A percentile compares a stretch with the other conserved stretches of the same genome.
phyloP scores from a whole-genome alignment of 306 rosid genomes.

The Spatholobus suberectus region DNA sequence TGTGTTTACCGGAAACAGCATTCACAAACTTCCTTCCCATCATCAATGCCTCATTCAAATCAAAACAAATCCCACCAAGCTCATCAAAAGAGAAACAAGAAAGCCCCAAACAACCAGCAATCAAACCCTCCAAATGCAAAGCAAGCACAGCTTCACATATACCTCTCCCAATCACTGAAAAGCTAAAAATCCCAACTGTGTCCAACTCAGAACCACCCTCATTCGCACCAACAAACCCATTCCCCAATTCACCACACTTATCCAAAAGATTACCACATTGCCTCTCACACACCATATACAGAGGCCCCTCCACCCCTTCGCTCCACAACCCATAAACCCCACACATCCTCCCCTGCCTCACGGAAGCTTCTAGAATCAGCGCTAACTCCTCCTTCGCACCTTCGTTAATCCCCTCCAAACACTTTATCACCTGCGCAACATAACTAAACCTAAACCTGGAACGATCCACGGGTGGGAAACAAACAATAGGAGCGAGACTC shows the following conservation, averaged over 20 bases:
- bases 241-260: conserved; percentile 45
- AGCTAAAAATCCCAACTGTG: conserved; percentile 48
- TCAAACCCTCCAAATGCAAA: conserved; percentile 67
- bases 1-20: conserved; percentile 35
- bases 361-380: conserved; percentile 64
- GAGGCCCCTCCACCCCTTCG: conserved; percentile 61
- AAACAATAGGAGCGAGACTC: conserved; percentile 59
- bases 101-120: conserved; percentile 64
- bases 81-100: conserved; percentile 70
- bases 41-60: conserved; percentile 65
- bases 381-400: conserved; percentile 62
- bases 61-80: conserved; percentile 63
- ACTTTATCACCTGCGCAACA: conserved; percentile 58
- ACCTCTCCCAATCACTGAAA: conserved; percentile 58
- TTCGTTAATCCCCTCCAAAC: conserved; percentile 73
- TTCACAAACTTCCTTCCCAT: conserved; percentile 61
- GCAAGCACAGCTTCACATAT: conserved; percentile 68
- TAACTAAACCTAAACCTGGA: conserved; percentile 58
- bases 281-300: conserved; percentile 71
- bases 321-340: conserved; percentile 83
- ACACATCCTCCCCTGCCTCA: conserved; percentile 53
- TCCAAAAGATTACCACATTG: conserved; percentile 43
- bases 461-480: conserved; percentile 38
- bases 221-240: conserved; percentile 42
- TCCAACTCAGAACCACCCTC: conserved; percentile 46